phyloP scores from a whole-genome alignment of 2,329 filamentous ascomycete species.

The Cyphellophora europaea region DNA sequence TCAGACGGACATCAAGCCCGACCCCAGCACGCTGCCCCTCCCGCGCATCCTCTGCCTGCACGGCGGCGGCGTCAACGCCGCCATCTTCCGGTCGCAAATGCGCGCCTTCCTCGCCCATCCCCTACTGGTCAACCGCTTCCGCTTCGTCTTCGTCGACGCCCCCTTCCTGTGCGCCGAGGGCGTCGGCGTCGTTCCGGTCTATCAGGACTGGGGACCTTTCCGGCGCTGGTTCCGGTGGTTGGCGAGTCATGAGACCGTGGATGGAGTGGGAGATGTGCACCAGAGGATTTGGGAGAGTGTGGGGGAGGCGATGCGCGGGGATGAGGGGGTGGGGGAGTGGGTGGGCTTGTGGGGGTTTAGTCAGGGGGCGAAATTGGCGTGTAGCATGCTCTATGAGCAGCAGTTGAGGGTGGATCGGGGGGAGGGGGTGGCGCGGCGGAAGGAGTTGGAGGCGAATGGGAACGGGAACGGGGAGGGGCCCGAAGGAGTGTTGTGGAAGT shows the following conservation, averaged over 20 bases:
- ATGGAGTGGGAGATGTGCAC: slow-evolving; percentile 32
- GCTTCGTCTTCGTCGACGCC: slow-evolving; percentile 63
- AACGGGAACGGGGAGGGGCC: slow-evolving; percentile 15
- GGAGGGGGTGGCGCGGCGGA: slow-evolving; percentile 14
- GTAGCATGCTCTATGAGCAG: slow-evolving; percentile 51
- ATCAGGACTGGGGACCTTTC: slow-evolving; percentile 58
- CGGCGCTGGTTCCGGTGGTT: slow-evolving; percentile 55
- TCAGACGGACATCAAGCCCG: slow-evolving; percentile 1
- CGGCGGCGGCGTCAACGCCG: slow-evolving; percentile 64
- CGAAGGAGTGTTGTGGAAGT: slow-evolving; percentile 38
- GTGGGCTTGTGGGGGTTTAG: slow-evolving; percentile 57
- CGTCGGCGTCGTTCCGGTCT: slow-evolving; percentile 37
- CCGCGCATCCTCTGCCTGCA: slow-evolving; percentile 74
- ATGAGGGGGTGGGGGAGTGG: slow-evolving; percentile 51
- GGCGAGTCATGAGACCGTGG: slow-evolving; percentile 45
- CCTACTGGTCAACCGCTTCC: slow-evolving; percentile 48
- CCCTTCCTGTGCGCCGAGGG: slow-evolving; percentile 49
- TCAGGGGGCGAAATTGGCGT: slow-evolving; percentile 55
- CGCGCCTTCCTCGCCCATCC: slow-evolving; percentile 41
- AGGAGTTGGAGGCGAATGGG: slow-evolving; percentile 12
- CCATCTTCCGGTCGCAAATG: slow-evolving; percentile 60
- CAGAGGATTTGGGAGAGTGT: slow-evolving; percentile 34
- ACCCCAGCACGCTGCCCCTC: slow-evolving; percentile 25
- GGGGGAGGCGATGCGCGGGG: slow-evolving; percentile 42
- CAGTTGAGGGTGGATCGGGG: slow-evolving; percentile 34